Evolutionary conservation across 2,329 filamentous ascomycete species (phyloP).

Genomic region (Aspergillus nomiae): DNA sequence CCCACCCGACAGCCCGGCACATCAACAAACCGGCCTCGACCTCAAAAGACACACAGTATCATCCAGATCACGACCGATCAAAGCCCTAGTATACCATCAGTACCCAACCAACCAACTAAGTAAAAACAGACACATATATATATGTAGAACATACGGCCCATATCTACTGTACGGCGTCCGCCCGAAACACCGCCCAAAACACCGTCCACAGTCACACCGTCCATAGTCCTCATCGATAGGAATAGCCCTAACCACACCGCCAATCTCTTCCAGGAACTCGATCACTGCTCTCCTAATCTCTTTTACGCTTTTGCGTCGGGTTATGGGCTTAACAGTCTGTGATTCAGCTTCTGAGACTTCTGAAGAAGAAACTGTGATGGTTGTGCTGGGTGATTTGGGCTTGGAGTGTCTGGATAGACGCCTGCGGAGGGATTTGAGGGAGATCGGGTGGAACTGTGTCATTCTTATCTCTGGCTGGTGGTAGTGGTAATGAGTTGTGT

Average conservation of each 20-base stretch:
- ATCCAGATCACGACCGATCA: background rate
- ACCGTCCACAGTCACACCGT: background rate
- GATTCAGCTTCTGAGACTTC: background rate
- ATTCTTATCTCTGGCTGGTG: background rate
- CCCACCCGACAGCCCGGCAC: background rate
- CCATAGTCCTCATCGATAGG: background rate
- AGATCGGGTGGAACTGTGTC: background rate
- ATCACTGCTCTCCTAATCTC: background rate
- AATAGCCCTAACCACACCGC: background rate
- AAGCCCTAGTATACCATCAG: background rate
- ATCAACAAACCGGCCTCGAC: background rate
- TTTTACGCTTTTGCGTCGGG: background rate
- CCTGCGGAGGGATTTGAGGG: background rate
- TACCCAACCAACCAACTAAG: background rate
- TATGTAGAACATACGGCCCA: background rate
- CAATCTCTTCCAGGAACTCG: background rate
- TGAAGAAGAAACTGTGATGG: background rate
- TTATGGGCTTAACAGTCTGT: background rate
- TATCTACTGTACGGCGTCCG: background rate
- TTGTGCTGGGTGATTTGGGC: background rate
- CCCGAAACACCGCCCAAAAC: background rate
- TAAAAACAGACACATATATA: background rate
- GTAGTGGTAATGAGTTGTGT: background rate
- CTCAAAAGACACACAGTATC: background rate
- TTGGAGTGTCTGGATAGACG: background rate